These are phyloP conservation scores for Fusarium ambrosium DNA, from an alignment of 2,329 filamentous ascomycete species.

Conservation along the genomic window DNA sequence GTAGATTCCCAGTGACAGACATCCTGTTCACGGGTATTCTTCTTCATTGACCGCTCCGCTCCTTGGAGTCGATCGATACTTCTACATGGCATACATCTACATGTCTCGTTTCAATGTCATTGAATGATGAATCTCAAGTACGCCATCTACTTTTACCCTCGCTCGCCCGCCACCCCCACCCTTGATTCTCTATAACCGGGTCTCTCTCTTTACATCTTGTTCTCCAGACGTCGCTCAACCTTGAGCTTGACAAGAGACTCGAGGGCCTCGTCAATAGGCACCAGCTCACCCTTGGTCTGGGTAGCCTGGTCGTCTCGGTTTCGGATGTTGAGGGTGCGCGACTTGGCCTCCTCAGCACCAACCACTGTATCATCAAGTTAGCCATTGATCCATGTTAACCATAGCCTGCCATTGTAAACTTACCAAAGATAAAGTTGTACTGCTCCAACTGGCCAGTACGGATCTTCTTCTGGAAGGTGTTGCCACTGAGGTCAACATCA, in stretches of 20 bases:
- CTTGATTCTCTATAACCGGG: constrained; percentile 21
- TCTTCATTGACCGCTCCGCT: constrained; percentile 38
- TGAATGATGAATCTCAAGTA: constrained; percentile 27
- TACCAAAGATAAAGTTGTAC: constrained; percentile 87
- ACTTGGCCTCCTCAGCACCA: constrained; percentile 72
- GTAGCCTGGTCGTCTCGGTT: constrained; percentile 74
- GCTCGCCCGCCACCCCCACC: constrained; percentile 21
- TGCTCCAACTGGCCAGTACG: constrained; percentile 83
- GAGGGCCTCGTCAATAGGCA: constrained; percentile 69
- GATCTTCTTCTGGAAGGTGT: constrained; percentile 92
- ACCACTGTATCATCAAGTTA: constrained; percentile 61
- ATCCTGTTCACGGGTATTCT: constrained; percentile 14
- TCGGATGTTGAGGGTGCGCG: constrained; percentile 72
- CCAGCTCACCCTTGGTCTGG: constrained; percentile 71
- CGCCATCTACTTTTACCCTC: constrained; percentile 38
- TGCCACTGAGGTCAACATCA: constrained; percentile 70
- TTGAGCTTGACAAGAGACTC: constrained; percentile 67
- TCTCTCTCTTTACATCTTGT: constrained; percentile 49
- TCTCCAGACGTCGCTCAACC: constrained; percentile 58
- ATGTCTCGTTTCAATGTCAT: constrained; percentile 38
- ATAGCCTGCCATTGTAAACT: constrained; percentile 23
- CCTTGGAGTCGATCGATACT: constrained; percentile 17
- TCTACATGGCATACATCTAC: constrained; percentile 30
- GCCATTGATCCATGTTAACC: constrained; percentile 1
- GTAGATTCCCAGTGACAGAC: not conserved